Evolutionary conservation across 768 basidiomycete genomes (phyloP), one percentile per base, ranked within the genome.

Genomic region (Leucocoprinus leucothites): DNA sequence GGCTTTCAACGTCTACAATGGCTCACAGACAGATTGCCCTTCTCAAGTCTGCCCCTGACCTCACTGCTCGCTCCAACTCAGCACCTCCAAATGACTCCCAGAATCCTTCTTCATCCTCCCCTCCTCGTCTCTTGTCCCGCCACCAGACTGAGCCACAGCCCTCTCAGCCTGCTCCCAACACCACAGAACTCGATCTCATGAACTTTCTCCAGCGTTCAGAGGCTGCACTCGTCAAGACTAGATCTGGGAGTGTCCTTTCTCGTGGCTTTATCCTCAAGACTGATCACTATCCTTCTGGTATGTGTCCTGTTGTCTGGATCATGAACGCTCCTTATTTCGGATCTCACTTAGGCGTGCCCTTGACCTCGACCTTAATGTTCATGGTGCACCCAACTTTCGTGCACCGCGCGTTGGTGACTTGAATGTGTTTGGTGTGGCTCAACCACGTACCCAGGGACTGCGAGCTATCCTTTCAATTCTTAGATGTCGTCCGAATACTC

Each of bases 341-440:
- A 42, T 56, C 11, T 40, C 11, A 34, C 38, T n/a, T 57, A 93
- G 91, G 91, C 83, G 94, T 59, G 94, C 94, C 3, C 75, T 94
- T 41, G 91, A 96, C 66, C 81, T 98, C 1, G 93, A 96, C 63
- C 78, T 98, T 24, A 92, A 90, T 56, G 79, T 99, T 8, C 88
- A 94, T 65, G 96, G 97, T 31, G 96, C 96, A 16, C 94, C 96
- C 3, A 98, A 98, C 71, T 98, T 98, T 66, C 78, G 97, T 60
- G 85, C 89, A 11, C 89, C 94, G 8, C 79, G 84, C 48, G 80
- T 85, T 46, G 86, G 85, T 24, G 81, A 82, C 54, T 78, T 98
- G 31, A 96, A 95, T 61, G 93, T 99, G 1, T 98, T 89, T 65
- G 97, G 96, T 13, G 92, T 88, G 4, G 96, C 97, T 1, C 97